These are phyloP conservation scores for Colletotrichum graminicola DNA, from an alignment of 2,329 filamentous ascomycete species.

Conservation along the genomic window DNA sequence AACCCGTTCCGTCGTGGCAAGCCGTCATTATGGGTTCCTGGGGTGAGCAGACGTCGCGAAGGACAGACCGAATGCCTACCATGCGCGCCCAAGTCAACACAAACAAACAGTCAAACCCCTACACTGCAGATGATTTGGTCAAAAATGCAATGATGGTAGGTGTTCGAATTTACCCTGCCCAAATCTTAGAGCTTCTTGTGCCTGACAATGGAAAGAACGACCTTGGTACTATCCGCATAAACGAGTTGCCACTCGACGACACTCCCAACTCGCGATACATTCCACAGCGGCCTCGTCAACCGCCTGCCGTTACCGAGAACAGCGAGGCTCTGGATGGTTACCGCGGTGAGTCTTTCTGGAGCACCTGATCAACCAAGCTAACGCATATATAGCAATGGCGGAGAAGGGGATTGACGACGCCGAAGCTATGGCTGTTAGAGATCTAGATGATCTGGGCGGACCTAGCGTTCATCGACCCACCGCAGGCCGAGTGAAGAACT, in stretches of 20 bases:
- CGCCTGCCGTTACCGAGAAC: neutral
- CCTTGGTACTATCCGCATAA: constrained; percentile 47
- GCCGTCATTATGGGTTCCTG: constrained; percentile 22
- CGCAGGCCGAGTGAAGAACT: neutral
- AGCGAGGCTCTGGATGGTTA: constrained; percentile 29
- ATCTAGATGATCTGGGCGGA: constrained; percentile 44
- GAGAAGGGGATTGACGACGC: constrained; percentile 48
- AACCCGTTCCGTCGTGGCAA: too few species aligned
- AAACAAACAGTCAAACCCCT: neutral
- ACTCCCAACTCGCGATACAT: constrained; percentile 1
- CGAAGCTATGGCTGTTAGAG: constrained; percentile 47
- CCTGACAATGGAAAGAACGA: constrained; percentile 46
- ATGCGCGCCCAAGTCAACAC: neutral
- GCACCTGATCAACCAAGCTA: neutral
- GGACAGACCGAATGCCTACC: constrained; percentile 29
- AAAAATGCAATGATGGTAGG: constrained; percentile 31
- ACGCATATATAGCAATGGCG: constrained; percentile 42
- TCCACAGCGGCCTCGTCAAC: constrained; percentile 12
- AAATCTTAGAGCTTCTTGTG: neutral
- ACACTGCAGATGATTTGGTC: neutral
- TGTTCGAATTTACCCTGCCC: neutral
- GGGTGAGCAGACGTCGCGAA: constrained; percentile 17
- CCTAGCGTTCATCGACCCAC: constrained; percentile 8
- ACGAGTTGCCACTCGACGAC: constrained; percentile 46
- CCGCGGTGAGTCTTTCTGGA: constrained; percentile 8